Evolutionary conservation across 768 basidiomycete species (phyloP), one percentile per base, ranked within the genome.

Genomic region (Psilocybe tampanensis): DNA sequence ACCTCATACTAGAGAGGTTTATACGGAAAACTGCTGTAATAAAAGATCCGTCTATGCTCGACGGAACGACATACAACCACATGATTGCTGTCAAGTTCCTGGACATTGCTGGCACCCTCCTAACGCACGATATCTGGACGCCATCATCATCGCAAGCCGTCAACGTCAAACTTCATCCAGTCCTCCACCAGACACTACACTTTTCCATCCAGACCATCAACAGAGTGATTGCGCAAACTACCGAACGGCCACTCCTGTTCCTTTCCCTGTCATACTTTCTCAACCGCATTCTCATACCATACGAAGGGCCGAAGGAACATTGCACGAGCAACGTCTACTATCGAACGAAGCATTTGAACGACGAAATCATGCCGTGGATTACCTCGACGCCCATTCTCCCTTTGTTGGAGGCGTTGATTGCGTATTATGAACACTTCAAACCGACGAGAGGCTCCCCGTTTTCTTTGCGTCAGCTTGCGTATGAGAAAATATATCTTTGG

Each of bases 401-500:
- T 2, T 24, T 52, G 7, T 23, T 52, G 50, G 50, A 52, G 19
- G 50, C 22, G n/a, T 9, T 52, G 36, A 41, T 52, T 18, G 21
- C 19, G 3, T 52, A 52, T 18, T n/a, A 52, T 11, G 39, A 52
- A 21, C 36, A 42, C n/a, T 42, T 52, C 36, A 41, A 52, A 8
- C 50, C 50, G n/a, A 52, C 19, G 3, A 9, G 50, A 15, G 22
- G 22, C 17, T 52, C 50, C 3, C 50, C 50, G 4, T 52, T 52
- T n/a, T 42, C 41, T 3, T 18, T 52, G 22, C 33, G 34, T 17
- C 50, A 52, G 41, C 50, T 52, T 12, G 22, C 50, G 1, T 52
- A 52, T 24, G 50, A 52, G 50, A 19, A 24, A 8, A 52, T 52
- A 18, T 52, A 39, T 24, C 50, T 52, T 24, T 52, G 50, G 36